A percentile compares a stretch with the other conserved stretches of the same genome.
These are phyloP conservation scores for Pseudopyrenochaeta lycopersici DNA, from an alignment of 2,329 filamentous ascomycete genomes.

Conservation along the genomic window DNA sequence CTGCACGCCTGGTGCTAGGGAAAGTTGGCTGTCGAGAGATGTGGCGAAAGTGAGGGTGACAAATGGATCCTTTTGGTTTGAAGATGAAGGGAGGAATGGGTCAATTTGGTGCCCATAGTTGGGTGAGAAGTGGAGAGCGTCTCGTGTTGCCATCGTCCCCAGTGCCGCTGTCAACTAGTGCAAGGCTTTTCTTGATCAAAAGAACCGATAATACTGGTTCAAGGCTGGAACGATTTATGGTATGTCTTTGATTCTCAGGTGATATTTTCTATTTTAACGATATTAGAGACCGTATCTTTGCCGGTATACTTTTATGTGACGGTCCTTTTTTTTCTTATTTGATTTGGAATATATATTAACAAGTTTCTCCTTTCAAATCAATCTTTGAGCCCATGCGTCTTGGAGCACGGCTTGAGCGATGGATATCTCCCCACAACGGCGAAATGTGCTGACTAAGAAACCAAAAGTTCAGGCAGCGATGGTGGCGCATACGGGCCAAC, in stretches of 20 bases:
- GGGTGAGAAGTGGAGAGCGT: constrained; percentile 52
- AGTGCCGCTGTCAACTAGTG: too few species aligned
- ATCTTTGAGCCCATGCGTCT: not conserved
- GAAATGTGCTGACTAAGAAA: constrained; percentile 12
- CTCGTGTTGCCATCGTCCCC: constrained; percentile 24
- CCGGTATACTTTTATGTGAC: too few species aligned
- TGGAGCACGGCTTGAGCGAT: not conserved
- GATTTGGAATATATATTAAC: too few species aligned
- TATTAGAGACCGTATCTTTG: too few species aligned
- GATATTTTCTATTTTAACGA: too few species aligned
- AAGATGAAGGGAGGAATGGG: constrained; percentile 57
- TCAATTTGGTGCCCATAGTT: constrained; percentile 58
- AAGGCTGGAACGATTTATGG: too few species aligned
- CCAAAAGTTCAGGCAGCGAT: not conserved
- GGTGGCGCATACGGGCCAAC: constrained; percentile 18
- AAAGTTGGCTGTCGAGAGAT: constrained; percentile 83
- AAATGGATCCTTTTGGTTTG: constrained; percentile 20
- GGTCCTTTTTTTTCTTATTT: too few species aligned
- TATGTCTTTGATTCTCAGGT: too few species aligned
- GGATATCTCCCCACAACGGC: too few species aligned
- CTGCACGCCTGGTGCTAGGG: constrained; percentile 79
- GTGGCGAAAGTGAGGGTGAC: constrained; percentile 86
- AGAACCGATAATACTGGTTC: too few species aligned
- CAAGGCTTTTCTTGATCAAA: too few species aligned
- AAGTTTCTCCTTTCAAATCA: too few species aligned